phyloP scores from a whole-genome alignment of 805 yeast genomes.

The Candida berthetii region DNA sequence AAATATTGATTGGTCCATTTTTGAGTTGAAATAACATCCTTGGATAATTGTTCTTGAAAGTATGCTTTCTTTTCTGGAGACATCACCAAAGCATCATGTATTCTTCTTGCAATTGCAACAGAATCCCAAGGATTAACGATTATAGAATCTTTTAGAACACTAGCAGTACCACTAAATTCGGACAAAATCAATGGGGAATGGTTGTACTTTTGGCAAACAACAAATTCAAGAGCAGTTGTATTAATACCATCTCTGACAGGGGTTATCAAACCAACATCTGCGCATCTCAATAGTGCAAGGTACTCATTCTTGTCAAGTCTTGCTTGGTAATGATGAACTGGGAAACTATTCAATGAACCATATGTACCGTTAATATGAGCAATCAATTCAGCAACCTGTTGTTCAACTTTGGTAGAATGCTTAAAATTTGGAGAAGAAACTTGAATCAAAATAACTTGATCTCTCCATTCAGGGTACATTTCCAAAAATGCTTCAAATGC shows the following conservation, averaged over 20 bases:
- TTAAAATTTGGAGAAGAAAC: slow-evolving; percentile 68
- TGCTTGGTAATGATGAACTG: slow-evolving; percentile 90
- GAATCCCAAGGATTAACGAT: slow-evolving; percentile 97
- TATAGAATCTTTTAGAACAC: slow-evolving; percentile 65
- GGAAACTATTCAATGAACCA: slow-evolving; percentile 78
- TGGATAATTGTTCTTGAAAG: slow-evolving; percentile 49
- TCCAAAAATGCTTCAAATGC: slow-evolving; percentile 86
- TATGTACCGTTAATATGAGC: slow-evolving; percentile 77
- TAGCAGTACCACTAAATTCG: slow-evolving; percentile 88
- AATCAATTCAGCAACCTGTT: slow-evolving; percentile 77
- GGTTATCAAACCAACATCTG: slow-evolving; percentile 85
- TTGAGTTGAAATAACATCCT: slow-evolving; percentile 70
- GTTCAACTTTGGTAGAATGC: slow-evolving; percentile 58
- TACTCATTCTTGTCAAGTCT: slow-evolving; percentile 85
- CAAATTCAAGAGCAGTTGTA: slow-evolving; percentile 90
- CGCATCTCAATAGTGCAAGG: slow-evolving; percentile 78
- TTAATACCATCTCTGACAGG: slow-evolving; percentile 95
- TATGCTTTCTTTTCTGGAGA: slow-evolving; percentile 35
- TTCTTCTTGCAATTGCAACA: slow-evolving; percentile 83
- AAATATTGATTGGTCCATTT: slow-evolving; percentile 71
- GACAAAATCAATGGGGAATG: slow-evolving; percentile 77
- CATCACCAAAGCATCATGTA: slow-evolving; percentile 62
- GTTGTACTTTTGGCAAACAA: slow-evolving; percentile 74
- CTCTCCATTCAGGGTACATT: slow-evolving; percentile 90
- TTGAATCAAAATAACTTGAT: slow-evolving; percentile 82